Base-by-base conservation (phyloP, 2,329 filamentous ascomycete species). In the Aureobasidium sp. region DNA sequence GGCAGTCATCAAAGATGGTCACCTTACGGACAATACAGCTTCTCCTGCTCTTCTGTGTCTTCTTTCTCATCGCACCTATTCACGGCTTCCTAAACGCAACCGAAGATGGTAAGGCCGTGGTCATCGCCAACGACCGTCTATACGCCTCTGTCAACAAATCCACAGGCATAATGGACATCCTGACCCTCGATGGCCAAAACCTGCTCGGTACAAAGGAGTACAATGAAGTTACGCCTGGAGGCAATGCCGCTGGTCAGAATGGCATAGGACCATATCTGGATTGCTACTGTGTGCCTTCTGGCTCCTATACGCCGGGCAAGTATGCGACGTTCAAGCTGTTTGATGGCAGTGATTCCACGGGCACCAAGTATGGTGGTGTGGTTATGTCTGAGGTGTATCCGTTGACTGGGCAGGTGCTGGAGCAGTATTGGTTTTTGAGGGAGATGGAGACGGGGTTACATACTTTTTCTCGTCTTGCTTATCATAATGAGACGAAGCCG, bases 391-490 rank as follows among this genome's bases (percentile, higher is more conserved):
- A 87, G 63, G 81, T 78, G 0, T 86, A 85, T 67, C 75, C 78
- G 0, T 74, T 77, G 0, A 86, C 84, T 0, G 83, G 83, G 2
- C 83, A 87, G 67, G 68, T 81, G 6, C 74, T 87, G 17, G 80
- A 87, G 67, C 84, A 87, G 67, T 87, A 86, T 70, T 87, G 83
- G 82, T 87, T 87, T 66, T 72, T 87, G 2, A 76, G 82, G 12
- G 83, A 85, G 48, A 81, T 81, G 1, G 84, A 87, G 69, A 86
- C 84, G 0, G 84, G 84, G 0, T 70, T 87, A 39, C 84, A 87
- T 67, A 81, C 79, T 0, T 87, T 87, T 70, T 82, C 78, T 62
- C 79, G 84, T n/a, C 71, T 85, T 11, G 77, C 79, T 0, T 87
- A 87, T 66, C 75, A 83, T 69, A 86, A 86, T 68, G 77, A 79